Percentiles rank a stretch among this genome's conserved stretches.
Conservation (phyloP, 148 eudicot genomes). For the Beta vulgaris region DNA sequence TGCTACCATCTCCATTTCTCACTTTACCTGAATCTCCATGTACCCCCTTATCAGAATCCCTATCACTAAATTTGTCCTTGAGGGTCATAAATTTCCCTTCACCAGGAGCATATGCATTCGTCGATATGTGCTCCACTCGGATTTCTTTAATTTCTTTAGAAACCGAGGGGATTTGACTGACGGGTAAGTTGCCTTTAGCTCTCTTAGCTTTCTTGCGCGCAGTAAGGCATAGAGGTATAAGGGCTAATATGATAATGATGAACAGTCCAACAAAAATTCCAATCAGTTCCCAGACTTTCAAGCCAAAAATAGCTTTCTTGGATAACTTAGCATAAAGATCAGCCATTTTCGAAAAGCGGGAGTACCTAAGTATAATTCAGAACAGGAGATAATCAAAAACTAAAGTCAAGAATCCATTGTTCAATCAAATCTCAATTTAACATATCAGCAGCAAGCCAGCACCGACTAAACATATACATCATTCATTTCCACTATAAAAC, state of each 20-base stretch:
- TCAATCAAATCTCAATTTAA: neutral
- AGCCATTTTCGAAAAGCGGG: constrained; percentile 39
- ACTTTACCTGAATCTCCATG: constrained; percentile 43
- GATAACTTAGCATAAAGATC: constrained; percentile 46
- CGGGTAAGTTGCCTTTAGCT: constrained; percentile 35
- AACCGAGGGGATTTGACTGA: constrained; percentile 51
- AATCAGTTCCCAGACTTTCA: constrained; percentile 60
- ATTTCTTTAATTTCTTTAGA: constrained; percentile 70
- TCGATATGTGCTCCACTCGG: constrained; percentile 41
- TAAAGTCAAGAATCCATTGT: constrained; percentile 10
- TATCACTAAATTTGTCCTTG: constrained; percentile 52
- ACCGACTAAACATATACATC: too few species aligned
- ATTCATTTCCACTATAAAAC: neutral
- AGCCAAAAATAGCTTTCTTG: constrained; percentile 37
- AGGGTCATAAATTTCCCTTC: constrained; percentile 49
- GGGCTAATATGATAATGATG: constrained; percentile 43
- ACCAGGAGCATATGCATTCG: constrained; percentile 34
- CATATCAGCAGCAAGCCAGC: neutral
- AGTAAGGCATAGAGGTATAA: constrained; percentile 46
- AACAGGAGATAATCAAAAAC: neutral
- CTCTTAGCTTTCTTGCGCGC: constrained; percentile 53
- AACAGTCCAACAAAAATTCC: constrained; percentile 48
- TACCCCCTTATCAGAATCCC: constrained; percentile 48
- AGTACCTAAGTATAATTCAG: constrained; percentile 26
- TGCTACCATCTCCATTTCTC: constrained; percentile 44